phyloP scores from a whole-genome alignment of 75 land plant genomes.

The Gnetum montanum region DNA sequence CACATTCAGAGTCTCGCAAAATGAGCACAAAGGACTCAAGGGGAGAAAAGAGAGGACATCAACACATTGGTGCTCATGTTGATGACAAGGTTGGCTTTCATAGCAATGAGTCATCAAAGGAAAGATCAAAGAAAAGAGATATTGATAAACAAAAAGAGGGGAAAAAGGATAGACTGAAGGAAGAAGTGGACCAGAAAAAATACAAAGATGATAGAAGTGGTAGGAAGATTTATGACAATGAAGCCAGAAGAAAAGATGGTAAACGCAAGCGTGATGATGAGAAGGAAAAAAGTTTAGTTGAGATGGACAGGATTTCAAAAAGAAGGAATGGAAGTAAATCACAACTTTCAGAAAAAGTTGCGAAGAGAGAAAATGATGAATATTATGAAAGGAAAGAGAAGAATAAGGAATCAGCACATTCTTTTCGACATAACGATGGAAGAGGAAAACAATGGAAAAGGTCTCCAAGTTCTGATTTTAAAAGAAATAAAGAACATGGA shows the following conservation, averaged over 20 bases:
- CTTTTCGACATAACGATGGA: slow-evolving; percentile 17
- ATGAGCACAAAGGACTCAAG: background rate
- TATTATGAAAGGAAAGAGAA: slow-evolving; percentile 23
- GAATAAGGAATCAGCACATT: slow-evolving; percentile 11
- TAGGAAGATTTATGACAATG: slow-evolving; percentile 9
- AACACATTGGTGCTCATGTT: background rate
- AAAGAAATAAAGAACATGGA: slow-evolving; percentile 15
- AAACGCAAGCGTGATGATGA: slow-evolving; percentile 23
- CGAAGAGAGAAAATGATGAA: slow-evolving; percentile 15
- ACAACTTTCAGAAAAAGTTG: background rate
- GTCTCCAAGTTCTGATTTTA: slow-evolving; percentile 40
- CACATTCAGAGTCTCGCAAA: no score
- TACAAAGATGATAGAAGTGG: slow-evolving; percentile 9
- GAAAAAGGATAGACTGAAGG: background rate
- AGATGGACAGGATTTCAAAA: slow-evolving; percentile 8
- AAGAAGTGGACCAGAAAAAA: background rate
- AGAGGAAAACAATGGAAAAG: slow-evolving; percentile 32
- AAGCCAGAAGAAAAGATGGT: slow-evolving; percentile 6
- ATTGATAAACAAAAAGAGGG: slow-evolving; percentile 11
- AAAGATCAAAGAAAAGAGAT: slow-evolving; percentile 1
- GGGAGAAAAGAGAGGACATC: slow-evolving; percentile 11
- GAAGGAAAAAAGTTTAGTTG: slow-evolving; percentile 13
- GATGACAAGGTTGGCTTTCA: background rate
- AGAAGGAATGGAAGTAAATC: slow-evolving; percentile 18
- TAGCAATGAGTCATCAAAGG: slow-evolving; percentile 4